Conservation (phyloP, 108 stramenopile species). For the Aurantiochytrium sp. region DNA sequence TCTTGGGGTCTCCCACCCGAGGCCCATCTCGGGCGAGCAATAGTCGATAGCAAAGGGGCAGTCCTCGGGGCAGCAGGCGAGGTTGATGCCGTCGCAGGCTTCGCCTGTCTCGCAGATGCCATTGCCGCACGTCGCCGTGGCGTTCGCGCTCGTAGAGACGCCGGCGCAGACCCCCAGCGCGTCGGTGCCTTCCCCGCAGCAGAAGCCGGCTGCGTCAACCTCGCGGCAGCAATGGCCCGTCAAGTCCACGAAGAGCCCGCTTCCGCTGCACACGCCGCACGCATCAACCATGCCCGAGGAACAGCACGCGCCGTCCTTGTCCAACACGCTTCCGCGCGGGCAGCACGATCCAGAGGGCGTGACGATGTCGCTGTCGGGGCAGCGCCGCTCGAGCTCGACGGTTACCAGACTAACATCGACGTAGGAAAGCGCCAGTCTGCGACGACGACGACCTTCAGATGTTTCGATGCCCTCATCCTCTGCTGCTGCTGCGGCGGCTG, state of each 20-base stretch:
- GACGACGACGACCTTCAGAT: too few relatives aligned
- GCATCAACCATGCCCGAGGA: not conserved
- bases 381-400: not conserved
- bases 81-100: not conserved
- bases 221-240: not conserved
- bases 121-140: not conserved
- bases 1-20: not conserved
- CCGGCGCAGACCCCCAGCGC: not conserved
- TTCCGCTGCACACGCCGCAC: not conserved
- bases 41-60: not conserved
- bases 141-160: not conserved
- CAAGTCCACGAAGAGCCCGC: not conserved
- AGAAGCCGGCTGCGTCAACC: not conserved
- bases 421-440: not conserved
- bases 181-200: not conserved
- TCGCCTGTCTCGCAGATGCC: not conserved
- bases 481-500: too few relatives aligned
- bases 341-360: not conserved
- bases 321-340: not conserved
- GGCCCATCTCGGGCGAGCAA: not conserved
- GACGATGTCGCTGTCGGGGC: not conserved
- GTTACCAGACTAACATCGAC: not conserved
- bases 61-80: not conserved
- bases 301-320: not conserved
- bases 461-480: too few relatives aligned